Percentiles rank a stretch among this genome's conserved stretches.
Evolutionary conservation across 177 flowering plant genomes (phyloP).

Genomic region (Vitis hybrid): DNA sequence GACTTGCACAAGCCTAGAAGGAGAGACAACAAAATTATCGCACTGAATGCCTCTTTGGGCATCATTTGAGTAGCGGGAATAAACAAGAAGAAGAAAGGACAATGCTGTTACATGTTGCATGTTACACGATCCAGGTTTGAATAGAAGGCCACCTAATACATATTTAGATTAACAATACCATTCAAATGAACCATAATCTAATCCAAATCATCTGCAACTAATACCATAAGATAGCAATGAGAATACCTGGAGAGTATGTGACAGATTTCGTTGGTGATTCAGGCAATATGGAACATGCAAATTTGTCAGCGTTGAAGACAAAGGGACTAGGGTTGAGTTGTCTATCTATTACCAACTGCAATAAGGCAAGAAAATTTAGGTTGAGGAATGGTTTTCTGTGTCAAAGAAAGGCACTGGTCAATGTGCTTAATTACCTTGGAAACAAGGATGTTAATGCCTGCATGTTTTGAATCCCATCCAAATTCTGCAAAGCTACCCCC

Average conservation of each 20-base stretch:
- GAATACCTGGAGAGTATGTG: conserved; percentile 26
- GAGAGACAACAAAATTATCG: conserved; percentile 1
- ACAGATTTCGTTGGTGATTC: conserved; percentile 29
- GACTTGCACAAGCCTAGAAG: conserved; percentile 10
- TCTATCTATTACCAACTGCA: not conserved
- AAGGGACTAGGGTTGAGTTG: not conserved
- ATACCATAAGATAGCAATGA: no score
- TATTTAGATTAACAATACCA: conserved; percentile 5
- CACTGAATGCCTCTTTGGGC: conserved; percentile 13
- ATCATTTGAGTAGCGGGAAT: conserved; percentile 14
- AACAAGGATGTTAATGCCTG: conserved; percentile 24
- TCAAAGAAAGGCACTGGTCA: no score
- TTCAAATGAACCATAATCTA: not conserved
- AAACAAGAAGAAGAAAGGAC: conserved; percentile 29
- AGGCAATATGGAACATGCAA: conserved; percentile 29
- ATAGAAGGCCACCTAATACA: conserved; percentile 18
- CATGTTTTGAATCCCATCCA: conserved; percentile 34
- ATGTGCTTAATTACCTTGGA: conserved; percentile 11
- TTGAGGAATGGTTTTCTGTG: not conserved
- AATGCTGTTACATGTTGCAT: conserved; percentile 29
- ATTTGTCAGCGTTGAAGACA: conserved; percentile 14
- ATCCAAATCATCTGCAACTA: not conserved
- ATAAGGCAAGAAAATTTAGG: not conserved
- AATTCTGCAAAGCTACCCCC: conserved; percentile 24
- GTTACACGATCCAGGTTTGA: conserved; percentile 28